Conservation (phyloP, 176 grass and related monocot species). For the Paspalum notatum region DNA sequence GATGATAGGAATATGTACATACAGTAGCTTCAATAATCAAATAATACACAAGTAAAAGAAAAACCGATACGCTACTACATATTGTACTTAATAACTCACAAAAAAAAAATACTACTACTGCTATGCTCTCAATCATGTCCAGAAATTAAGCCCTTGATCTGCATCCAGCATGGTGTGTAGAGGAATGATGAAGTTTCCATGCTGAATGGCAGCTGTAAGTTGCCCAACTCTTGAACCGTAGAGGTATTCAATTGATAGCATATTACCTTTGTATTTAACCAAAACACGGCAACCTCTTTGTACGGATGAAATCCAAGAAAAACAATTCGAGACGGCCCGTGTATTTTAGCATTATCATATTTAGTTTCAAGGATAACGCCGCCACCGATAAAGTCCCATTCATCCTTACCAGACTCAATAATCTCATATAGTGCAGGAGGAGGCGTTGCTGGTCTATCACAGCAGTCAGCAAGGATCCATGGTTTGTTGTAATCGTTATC, state of each 20-base stretch:
- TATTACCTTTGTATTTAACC: too few species aligned
- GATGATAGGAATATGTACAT: too few species aligned
- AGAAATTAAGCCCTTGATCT: too few species aligned
- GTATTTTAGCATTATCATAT: not conserved
- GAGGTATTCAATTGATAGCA: slow-evolving; percentile 17
- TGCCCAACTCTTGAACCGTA: not conserved
- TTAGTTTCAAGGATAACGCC: not conserved
- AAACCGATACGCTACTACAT: too few species aligned
- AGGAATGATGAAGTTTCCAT: not conserved
- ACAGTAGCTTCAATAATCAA: too few species aligned
- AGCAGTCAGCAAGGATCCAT: not conserved
- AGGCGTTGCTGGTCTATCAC: not conserved
- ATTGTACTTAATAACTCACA: too few species aligned
- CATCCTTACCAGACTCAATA: not conserved
- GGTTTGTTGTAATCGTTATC: not conserved
- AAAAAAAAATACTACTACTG: too few species aligned
- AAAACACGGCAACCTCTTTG: not conserved
- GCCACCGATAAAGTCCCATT: not conserved
- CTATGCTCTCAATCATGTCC: too few species aligned
- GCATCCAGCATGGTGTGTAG: slow-evolving; percentile 17
- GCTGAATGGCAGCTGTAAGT: not conserved
- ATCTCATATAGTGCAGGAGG: not conserved
- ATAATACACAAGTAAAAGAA: too few species aligned
- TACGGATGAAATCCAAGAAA: slow-evolving; percentile 25
- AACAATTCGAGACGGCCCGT: not conserved